Percentiles rank a stretch among this genome's conserved stretches.
These are phyloP conservation scores for Xylaria bambusicola DNA, from an alignment of 495 filamentous ascomycete species.

Conservation along the genomic window DNA sequence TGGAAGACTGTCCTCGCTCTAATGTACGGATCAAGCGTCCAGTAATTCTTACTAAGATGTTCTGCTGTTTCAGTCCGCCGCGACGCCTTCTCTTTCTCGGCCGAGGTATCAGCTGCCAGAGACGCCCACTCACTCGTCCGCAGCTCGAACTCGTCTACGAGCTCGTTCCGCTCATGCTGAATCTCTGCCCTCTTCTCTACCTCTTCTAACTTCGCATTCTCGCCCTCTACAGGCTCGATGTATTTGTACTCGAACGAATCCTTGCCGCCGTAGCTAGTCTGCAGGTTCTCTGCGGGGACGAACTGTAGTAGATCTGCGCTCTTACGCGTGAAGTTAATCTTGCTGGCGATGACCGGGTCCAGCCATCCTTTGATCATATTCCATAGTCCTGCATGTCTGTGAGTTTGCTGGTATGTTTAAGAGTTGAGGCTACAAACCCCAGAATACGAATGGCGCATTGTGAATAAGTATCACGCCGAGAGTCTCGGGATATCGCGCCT, in stretches of 20 bases:
- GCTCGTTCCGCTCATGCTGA: not conserved
- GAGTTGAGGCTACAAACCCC: slow-evolving; percentile 3
- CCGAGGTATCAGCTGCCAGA: not conserved
- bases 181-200: slow-evolving; percentile 7
- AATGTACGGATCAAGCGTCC: slow-evolving; percentile 18
- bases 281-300: slow-evolving; percentile 11
- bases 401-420: not conserved
- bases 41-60: slow-evolving; percentile 3
- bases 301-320: slow-evolving; percentile 12
- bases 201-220: slow-evolving; percentile 9
- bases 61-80: not conserved
- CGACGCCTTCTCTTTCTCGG: not conserved
- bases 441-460: slow-evolving; percentile 21
- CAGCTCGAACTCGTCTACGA: slow-evolving; percentile 9
- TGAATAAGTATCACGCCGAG: slow-evolving; percentile 13
- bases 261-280: slow-evolving; percentile 9
- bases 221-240: slow-evolving; percentile 9
- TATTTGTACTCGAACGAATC: slow-evolving; percentile 16
- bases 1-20: slow-evolving; percentile 11
- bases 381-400: slow-evolving; percentile 5
- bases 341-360: slow-evolving; percentile 18
- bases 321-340: slow-evolving; percentile 19
- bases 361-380: slow-evolving; percentile 19
- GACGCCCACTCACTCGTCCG: slow-evolving; percentile 8
- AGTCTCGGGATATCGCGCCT: slow-evolving; percentile 20